Conservation (phyloP, 1,284 basidiomycete genomes). For the Naganishia sp. region DNA sequence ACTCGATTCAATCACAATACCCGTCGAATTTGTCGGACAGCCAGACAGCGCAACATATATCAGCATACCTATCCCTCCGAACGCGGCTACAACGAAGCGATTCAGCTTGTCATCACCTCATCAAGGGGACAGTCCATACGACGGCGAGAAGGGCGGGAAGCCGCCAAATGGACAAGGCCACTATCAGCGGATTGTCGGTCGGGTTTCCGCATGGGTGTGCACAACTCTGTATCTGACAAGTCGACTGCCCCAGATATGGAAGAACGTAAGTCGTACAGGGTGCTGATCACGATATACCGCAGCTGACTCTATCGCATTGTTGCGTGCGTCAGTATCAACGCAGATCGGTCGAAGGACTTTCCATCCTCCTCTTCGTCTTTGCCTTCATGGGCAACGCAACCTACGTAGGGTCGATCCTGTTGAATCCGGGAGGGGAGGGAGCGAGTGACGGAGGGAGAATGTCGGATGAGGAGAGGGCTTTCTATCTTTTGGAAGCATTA, state of each 20-base stretch:
- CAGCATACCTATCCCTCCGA: neutral
- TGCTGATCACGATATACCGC: neutral
- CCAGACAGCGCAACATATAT: neutral
- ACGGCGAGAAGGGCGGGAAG: conserved; percentile 14
- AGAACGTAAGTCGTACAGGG: conserved; percentile 69
- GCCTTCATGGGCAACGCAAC: conserved; percentile 88
- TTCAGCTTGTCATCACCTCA: neutral
- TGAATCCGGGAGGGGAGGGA: conserved; percentile 44
- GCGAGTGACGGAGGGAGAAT: conserved; percentile 34
- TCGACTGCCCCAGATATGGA: conserved; percentile 93
- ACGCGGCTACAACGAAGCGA: neutral
- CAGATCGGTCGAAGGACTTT: conserved; percentile 90
- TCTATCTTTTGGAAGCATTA: conserved; percentile 51
- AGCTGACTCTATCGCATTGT: neutral
- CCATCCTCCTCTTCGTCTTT: conserved; percentile 86
- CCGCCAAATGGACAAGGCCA: conserved; percentile 35
- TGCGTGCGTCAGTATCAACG: conserved; percentile 66
- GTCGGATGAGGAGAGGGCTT: conserved; percentile 37
- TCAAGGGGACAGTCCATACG: neutral
- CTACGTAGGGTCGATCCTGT: conserved; percentile 80
- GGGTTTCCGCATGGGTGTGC: conserved; percentile 88
- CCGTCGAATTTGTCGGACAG: neutral
- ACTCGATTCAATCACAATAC: neutral
- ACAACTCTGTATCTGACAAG: conserved; percentile 88
- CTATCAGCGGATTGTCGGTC: conserved; percentile 67